Evolutionary conservation across 139 green algal species (phyloP), one percentile per base, ranked within the genome.

Genomic region (Tetradesmus obliquus): DNA sequence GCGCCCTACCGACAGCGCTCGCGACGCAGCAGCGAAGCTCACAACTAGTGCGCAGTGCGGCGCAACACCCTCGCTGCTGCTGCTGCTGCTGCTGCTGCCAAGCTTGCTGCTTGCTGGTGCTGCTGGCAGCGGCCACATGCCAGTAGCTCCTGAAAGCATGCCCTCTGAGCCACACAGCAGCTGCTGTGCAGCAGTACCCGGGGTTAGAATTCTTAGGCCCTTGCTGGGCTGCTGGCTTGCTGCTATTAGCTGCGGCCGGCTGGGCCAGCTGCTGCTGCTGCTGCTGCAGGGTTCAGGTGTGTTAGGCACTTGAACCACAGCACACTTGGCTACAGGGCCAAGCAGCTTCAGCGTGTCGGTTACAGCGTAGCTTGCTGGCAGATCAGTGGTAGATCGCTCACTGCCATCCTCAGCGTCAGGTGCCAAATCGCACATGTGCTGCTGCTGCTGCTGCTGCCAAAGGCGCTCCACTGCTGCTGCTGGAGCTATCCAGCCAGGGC

Each of bases 21-120:
- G 22, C 15, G 86, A 84, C 12, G 86, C 86, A 32, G 53, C 53
- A 69, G 86, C 20, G 72, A 90, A 90, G 76, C 86, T 84, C 19
- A 90, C n/a, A 13, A 90, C 71, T 8, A 90, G 3, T 4, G 54
- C 86, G 5, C 76, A 82, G 76, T 82, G 76, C 76, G 20, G 13
- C 7, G n/a, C 76, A 3, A n/a, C 76, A 51, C 8, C 6, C 3
- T 22, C 15, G n/a, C 76, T 53, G 76, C 76, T 76, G 62, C 62
- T 72, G 62, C 9, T 72, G n/a, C 76, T 53, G 76, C 76, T 76
- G 62, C 62, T 72, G 62, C 9, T 72, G 5, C 12, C n/a, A 24
- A 19, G 5, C 10, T 15, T 66, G 60, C 55, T 80, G 19, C 19
- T 24, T 19, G 4, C 71, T 90, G 86, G 17, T 55, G 55, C 45